Percentiles rank a stretch among this genome's conserved stretches.
Conservation (phyloP, 192 early-diverging fungal species). For the Podila epigama region DNA sequence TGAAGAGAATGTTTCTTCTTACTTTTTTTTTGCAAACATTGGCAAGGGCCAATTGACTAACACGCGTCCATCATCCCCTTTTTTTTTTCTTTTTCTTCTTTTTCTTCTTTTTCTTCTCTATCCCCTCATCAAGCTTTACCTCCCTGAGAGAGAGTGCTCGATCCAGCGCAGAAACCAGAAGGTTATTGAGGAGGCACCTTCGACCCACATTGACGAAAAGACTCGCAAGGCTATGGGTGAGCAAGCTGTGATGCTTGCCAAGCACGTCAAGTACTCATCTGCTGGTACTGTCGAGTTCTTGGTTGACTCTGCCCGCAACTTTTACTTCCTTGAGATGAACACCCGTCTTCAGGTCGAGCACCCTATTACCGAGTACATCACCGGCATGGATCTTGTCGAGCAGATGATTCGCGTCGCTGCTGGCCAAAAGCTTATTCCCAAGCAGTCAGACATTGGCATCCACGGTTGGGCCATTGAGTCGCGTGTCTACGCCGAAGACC, state of each 20-base stretch:
- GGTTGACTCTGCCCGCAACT: slow-evolving; percentile 74
- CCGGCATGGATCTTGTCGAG: slow-evolving; percentile 92
- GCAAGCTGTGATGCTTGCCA: slow-evolving; percentile 78
- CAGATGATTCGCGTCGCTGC: slow-evolving; percentile 95
- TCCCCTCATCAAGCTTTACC: slow-evolving; percentile 68
- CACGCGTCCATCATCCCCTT: not conserved
- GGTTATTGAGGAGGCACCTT: slow-evolving; percentile 89
- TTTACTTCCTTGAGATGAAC: slow-evolving; percentile 87
- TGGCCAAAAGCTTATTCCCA: slow-evolving; percentile 70
- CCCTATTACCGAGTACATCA: slow-evolving; percentile 82
- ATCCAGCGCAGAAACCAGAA: slow-evolving; percentile 86
- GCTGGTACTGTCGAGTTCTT: slow-evolving; percentile 84
- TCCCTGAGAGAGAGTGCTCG: slow-evolving; percentile 92
- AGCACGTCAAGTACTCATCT: slow-evolving; percentile 76
- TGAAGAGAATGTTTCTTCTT: too few relatives aligned
- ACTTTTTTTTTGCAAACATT: not conserved
- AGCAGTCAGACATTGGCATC: slow-evolving; percentile 78
- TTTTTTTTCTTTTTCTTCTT: not conserved
- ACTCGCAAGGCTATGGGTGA: slow-evolving; percentile 79
- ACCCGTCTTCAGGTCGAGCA: slow-evolving; percentile 84
- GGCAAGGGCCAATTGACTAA: not conserved
- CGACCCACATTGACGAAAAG: slow-evolving; percentile 65
- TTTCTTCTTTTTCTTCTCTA: too few relatives aligned
- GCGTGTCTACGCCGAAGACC: slow-evolving; percentile 96
- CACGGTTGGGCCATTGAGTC: slow-evolving; percentile 96